Percentiles rank a stretch among this genome's conserved stretches.
phyloP scores from a whole-genome alignment of 2,329 filamentous ascomycete species.

The Curvularia sp. region DNA sequence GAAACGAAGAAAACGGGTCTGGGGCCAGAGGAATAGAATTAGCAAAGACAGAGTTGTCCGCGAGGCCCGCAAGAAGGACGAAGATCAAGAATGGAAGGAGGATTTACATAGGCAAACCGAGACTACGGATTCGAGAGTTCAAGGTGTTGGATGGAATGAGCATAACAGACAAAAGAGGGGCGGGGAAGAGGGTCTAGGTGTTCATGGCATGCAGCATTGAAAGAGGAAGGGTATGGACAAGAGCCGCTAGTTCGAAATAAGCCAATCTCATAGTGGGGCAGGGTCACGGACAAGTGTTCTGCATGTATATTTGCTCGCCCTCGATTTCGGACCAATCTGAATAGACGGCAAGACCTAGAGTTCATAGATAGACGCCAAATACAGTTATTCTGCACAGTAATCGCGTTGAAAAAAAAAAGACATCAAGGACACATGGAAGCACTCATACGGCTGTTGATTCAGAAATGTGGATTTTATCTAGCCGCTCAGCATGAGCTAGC shows the following conservation, averaged over 20 bases:
- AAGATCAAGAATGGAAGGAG: neutral
- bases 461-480: constrained; percentile 20
- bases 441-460: neutral
- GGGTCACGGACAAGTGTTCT: constrained; percentile 7
- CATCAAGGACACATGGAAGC: neutral
- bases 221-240: neutral
- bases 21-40: neutral
- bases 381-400: neutral
- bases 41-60: neutral
- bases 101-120: constrained; percentile 17
- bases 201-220: constrained; percentile 7
- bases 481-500: constrained; percentile 8
- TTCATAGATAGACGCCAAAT: neutral
- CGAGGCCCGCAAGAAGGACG: no score
- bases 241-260: constrained; percentile 11
- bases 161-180: constrained; percentile 9
- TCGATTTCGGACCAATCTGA: neutral
- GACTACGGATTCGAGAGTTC: constrained; percentile 10
- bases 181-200: neutral
- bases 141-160: constrained; percentile 3
- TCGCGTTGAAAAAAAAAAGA: neutral
- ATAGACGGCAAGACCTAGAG: neutral
- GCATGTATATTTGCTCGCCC: neutral
- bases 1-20: constrained; percentile 28
- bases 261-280: constrained; percentile 14